A percentile compares a stretch with the other conserved stretches of the same genome.
These are phyloP conservation scores for Penicillium brevicompactum DNA, from an alignment of 2,329 filamentous ascomycete genomes.

Conservation along the genomic window DNA sequence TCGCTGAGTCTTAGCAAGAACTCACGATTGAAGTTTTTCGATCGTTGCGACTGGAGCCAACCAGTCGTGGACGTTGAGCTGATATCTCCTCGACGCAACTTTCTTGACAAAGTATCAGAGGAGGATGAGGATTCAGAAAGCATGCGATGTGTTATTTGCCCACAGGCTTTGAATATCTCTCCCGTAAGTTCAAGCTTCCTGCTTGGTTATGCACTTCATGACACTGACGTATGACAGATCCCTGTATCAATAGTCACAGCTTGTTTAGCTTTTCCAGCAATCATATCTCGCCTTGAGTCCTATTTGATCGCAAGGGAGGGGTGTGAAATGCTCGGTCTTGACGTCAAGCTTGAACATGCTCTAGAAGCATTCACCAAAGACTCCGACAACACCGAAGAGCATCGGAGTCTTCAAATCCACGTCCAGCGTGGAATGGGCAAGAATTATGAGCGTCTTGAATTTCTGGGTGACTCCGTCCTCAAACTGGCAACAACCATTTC, in stretches of 20 bases:
- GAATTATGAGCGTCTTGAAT: conserved; percentile 94
- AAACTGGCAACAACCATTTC: conserved; percentile 95
- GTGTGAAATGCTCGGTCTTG: conserved; percentile 65
- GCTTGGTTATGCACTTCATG: neutral
- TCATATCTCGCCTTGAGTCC: conserved; percentile 81
- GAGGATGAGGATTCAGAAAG: conserved; percentile 48
- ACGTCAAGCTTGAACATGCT: conserved; percentile 68
- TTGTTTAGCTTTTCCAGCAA: conserved; percentile 75
- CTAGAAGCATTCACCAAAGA: conserved; percentile 93
- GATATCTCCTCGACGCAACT: conserved; percentile 76
- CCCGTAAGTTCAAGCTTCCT: conserved; percentile 58
- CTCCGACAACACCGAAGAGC: conserved; percentile 78
- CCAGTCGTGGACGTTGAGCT: conserved; percentile 78
- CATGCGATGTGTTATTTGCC: conserved; percentile 67
- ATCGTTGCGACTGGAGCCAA: conserved; percentile 66
- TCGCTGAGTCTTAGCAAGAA: conserved; percentile 74
- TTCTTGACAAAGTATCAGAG: conserved; percentile 69
- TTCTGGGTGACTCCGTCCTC: conserved; percentile 88
- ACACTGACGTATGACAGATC: conserved; percentile 52
- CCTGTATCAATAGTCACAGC: conserved; percentile 70
- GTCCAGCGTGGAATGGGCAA: conserved; percentile 84
- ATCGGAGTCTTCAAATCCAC: conserved; percentile 67
- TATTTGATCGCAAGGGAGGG: conserved; percentile 79
- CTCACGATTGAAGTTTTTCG: conserved; percentile 51
- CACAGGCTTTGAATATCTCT: conserved; percentile 77